Evolutionary conservation across 2,329 filamentous ascomycete species (phyloP), one percentile per base, ranked within the genome.

Genomic region (Phialocephala sp.): DNA sequence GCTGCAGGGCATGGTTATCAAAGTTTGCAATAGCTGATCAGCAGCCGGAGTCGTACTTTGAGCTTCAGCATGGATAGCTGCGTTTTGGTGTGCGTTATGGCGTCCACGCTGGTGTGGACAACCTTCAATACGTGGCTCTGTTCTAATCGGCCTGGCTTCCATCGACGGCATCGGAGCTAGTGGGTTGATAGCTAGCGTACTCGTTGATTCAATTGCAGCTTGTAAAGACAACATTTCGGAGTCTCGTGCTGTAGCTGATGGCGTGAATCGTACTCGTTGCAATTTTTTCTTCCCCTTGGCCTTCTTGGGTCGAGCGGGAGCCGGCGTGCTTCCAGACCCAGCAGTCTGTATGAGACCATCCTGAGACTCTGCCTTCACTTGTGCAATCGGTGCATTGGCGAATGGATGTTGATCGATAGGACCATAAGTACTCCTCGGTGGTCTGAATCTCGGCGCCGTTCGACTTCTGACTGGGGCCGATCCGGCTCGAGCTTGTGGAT

Each of bases 331-430:
- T 20, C 15, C 41, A 8, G 24, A 37, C 12, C 41, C 59, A 12
- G 32, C 8, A 39, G 35, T 20, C 14, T 57, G 32, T 12, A 35
- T 37, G 14, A 35, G 24, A 27, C 12, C 50, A 32, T 14, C 36
- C 20, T 41, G 32, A 39, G 5, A 12, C 9, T 8, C 32, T 37
- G 55, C 11, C n/a, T 41, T 57, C 24, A 61, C 35, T 41, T 54
- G 35, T 27, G 72, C 69, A 18, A 73, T 56, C 0, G 72, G 67
- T 8, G 73, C 72, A 47, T 32, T 65, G 9, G 60, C 66, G 58
- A 77, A 77, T 0, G 75, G 75, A 66, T 77, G 75, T 35, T 69
- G 68, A 47, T 73, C 68, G 14, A 77, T 65, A n/a, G 68, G 57
- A 2, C 68, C 68, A 66, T 77, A 76, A 15, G 65, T 68, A 59